Evolutionary conservation across 768 basidiomycete genomes (phyloP).

Genomic region (Boletellus ananas): DNA sequence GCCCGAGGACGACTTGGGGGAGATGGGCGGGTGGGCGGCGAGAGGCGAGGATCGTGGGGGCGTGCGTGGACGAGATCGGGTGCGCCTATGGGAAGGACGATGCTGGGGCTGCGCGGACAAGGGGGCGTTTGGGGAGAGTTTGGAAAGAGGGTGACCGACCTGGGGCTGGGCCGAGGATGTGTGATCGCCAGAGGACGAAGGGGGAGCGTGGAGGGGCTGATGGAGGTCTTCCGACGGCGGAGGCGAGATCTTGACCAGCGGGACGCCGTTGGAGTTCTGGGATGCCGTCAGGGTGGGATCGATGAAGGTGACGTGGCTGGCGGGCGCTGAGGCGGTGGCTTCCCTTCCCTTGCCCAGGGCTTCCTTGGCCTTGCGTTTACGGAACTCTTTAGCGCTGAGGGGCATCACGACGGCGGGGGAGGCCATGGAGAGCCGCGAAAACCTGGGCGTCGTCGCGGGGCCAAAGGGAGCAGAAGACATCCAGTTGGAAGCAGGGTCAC

Average conservation of each 20-base stretch:
- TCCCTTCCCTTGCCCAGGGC: conserved; percentile 7
- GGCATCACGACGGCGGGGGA: conserved; percentile 30
- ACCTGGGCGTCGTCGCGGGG: conserved; percentile 26
- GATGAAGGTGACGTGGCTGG: conserved; percentile 10
- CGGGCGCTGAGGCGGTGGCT: not conserved
- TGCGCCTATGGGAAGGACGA: conserved; percentile 1
- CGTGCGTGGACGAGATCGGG: conserved; percentile 18
- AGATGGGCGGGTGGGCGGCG: conserved; percentile 12
- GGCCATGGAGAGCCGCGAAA: conserved; percentile 29
- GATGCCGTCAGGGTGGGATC: conserved; percentile 6
- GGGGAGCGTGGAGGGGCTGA: not conserved
- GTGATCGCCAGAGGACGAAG: not conserved
- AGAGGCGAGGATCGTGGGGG: conserved; percentile 17
- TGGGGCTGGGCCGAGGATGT: conserved; percentile 6
- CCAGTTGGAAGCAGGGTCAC: conserved; percentile 28
- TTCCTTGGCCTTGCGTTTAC: conserved; percentile 18
- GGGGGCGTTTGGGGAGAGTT: not conserved
- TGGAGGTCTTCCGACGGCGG: conserved; percentile 5
- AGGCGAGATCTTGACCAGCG: conserved; percentile 16
- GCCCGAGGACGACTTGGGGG: conserved; percentile 26
- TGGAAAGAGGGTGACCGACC: not conserved
- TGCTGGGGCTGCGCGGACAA: conserved; percentile 4
- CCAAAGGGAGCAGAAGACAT: conserved; percentile 29
- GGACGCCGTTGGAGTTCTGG: not conserved
- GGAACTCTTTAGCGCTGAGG: conserved; percentile 27